phyloP scores from a whole-genome alignment of 2,329 filamentous ascomycete species.

The Pseudogymnoascus sp. region DNA sequence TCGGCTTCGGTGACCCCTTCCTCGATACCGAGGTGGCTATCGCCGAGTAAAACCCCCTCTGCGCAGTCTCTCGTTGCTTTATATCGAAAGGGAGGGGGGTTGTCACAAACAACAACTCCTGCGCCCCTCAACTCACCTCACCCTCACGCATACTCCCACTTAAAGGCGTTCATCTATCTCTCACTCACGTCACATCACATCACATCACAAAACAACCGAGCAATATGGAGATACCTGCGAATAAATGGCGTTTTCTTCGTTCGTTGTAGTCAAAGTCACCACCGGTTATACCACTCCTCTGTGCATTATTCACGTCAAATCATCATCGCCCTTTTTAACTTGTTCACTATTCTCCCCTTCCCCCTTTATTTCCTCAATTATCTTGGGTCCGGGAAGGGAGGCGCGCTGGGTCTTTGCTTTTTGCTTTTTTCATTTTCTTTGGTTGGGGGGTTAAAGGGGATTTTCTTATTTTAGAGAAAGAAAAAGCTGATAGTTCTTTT shows the following conservation, averaged over 20 bases:
- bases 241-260: not conserved
- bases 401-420: not conserved
- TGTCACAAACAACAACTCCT: too few relatives aligned
- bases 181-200: not conserved
- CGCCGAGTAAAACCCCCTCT: not conserved
- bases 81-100: not conserved
- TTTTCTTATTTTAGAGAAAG: not conserved
- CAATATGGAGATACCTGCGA: not conserved
- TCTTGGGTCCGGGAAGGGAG: not conserved
- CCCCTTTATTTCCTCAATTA: not conserved
- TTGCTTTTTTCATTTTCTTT: not conserved
- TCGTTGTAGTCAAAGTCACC: not conserved
- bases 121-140: not conserved
- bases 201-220: not conserved
- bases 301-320: not conserved
- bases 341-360: not conserved
- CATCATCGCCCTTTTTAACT: not conserved
- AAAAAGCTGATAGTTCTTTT: not conserved
- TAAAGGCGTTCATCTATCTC: not conserved
- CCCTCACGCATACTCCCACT: not conserved
- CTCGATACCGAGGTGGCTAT: not conserved
- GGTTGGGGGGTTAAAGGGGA: not conserved
- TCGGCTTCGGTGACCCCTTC: slow-evolving; percentile 43
- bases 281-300: not conserved
- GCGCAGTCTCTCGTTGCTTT: not conserved